phyloP scores from a whole-genome alignment of 768 basidiomycete species.

The Terana coerulea region DNA sequence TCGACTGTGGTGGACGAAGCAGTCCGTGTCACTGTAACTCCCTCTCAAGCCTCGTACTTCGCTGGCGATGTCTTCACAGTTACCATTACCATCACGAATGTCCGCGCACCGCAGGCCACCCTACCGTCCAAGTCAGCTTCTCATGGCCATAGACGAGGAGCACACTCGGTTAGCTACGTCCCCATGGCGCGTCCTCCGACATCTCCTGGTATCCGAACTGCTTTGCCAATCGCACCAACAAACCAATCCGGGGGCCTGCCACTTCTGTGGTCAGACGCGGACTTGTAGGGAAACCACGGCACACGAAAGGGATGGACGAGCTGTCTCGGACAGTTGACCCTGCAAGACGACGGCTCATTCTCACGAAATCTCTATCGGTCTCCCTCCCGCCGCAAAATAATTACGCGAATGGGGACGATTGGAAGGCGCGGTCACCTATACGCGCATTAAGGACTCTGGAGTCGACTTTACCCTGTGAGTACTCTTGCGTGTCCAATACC shows the following conservation, averaged over 20 bases:
- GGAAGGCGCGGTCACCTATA: conserved; percentile 16
- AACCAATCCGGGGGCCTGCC: conserved; percentile 20
- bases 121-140: conserved; percentile 34
- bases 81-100: conserved; percentile 85
- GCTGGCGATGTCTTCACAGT: conserved; percentile 88
- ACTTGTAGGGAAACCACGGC: conserved; percentile 44
- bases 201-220: conserved; percentile 57
- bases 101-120: conserved; percentile 45
- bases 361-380: conserved; percentile 66
- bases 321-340: conserved; percentile 24
- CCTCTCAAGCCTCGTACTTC: conserved; percentile 87
- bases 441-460: conserved; percentile 3
- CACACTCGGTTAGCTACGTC: conserved; percentile 81
- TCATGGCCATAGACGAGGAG: conserved; percentile 60
- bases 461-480: conserved; percentile 2
- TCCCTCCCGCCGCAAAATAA: conserved; percentile 52
- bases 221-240: conserved; percentile 31
- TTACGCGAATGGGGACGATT: conserved; percentile 4
- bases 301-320: conserved; percentile 27
- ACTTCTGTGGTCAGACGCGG: conserved; percentile 38
- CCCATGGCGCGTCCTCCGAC: conserved; percentile 80
- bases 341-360: conserved; percentile 25
- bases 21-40: conserved; percentile 69
- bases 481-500: neutral
- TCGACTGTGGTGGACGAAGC: conserved; percentile 17